Evolutionary conservation across 106 monocot genomes (phyloP), one percentile per base, ranked within the genome.

Genomic region (Vanilla planifolia): DNA sequence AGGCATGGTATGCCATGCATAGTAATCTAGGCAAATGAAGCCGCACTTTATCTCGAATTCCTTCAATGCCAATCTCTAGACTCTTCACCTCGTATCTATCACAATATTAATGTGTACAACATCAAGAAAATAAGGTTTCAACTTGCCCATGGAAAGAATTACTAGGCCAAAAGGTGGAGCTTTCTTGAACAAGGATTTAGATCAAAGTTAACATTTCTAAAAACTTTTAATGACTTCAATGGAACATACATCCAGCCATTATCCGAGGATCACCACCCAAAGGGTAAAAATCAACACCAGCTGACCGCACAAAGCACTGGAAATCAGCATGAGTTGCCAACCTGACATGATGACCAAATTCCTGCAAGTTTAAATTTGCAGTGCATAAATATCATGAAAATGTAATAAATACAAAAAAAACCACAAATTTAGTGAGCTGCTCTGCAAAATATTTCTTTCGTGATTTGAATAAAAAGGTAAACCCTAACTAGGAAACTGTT

Each of bases 261-360:
- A 96, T 73, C 34, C 81, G 86, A 65, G 96, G 96, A 84, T 96
- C 84, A 63, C 96, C 95, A 60, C 87, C 96, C 77, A 96, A 79
- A 50, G 96, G 96, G 57, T 84, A 96, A 73, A 91, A 96, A 25
- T 91, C 83, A 40, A 96, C 55, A 59, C 91, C 96, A 70, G 79
- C 70, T 10, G 91, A 96, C 62, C 71, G 75, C 58, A 98, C 96
- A 75, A 98, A 98, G 59, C 48, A 82, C 41, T 69, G 39, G 45
- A 88, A 98, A 66, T 81, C 82, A 42, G 58, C 60, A 73, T 98
- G 96, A 67, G 91, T 91, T 51, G 96, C 96, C 67, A 98, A 75
- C 74, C 96, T 78, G 69, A 98, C 91, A 69, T 67, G 79, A 75
- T 98, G 96, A 62, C 96, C 96, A 66, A 88, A 91, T 33, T 91